Conservation (phyloP, 2,329 filamentous ascomycete species). For the Nothophaeocryptopus gaeumannii region DNA sequence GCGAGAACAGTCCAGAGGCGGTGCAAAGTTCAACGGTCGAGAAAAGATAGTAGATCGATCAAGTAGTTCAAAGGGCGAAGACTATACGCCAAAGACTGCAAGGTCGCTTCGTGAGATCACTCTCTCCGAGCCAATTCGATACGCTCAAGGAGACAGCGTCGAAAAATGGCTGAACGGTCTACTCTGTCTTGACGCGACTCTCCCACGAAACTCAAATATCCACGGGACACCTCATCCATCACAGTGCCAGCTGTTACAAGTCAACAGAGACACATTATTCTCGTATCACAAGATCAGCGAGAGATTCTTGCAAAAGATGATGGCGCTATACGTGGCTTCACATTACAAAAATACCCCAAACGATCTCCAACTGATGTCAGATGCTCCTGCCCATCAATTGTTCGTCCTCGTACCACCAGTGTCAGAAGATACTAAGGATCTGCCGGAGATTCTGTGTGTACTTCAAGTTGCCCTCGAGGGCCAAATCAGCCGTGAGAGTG, state of each 20-base stretch:
- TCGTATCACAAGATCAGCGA: conserved; percentile 97
- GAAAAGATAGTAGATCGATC: conserved; percentile 73
- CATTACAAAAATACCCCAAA: conserved; percentile 99
- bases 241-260: conserved; percentile 85
- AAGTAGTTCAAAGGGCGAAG: conserved; percentile 69
- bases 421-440: conserved; percentile 68
- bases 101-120: conserved; percentile 89
- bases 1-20: conserved; percentile 80
- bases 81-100: conserved; percentile 58
- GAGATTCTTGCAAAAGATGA: conserved; percentile 97
- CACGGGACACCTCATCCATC: conserved; percentile 86
- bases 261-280: conserved; percentile 96
- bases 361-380: conserved; percentile 97
- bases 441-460: conserved; percentile 92
- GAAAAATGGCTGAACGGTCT: conserved; percentile 96
- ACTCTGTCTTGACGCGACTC: conserved; percentile 86
- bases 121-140: conserved; percentile 89
- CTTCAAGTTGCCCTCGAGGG: conserved; percentile 94
- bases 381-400: conserved; percentile 92
- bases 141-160: conserved; percentile 82
- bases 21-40: conserved; percentile 52
- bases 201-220: conserved; percentile 72
- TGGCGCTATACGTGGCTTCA: conserved; percentile 92
- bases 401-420: conserved; percentile 90
- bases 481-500: conserved; percentile 88